Base-by-base conservation (phyloP, 805 yeast species). In the Blastobotrys chiropterorum region DNA sequence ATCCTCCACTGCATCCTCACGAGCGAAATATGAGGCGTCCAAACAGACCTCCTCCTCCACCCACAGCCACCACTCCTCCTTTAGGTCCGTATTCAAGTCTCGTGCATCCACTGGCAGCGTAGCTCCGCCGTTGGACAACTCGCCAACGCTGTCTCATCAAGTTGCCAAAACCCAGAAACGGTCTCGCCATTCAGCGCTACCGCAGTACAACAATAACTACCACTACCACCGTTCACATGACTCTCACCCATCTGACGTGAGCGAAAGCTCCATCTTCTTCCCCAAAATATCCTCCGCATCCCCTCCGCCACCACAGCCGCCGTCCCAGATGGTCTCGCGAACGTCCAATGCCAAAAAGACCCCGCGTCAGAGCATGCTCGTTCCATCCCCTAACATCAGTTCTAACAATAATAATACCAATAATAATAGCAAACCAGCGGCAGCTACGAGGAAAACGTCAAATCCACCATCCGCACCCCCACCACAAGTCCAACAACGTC, bases 1-100 rank as follows among this genome's bases (percentile, higher is more conserved):
- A 2, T 51, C 64, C 22, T 61, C 64, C 13, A 65, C 67, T 1
- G 63, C 62, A 5, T 50, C 66, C 16, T 58, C 63, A 14, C 59
- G 65, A 30, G 60, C 62, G 15, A 48, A 48, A 20, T 42, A 22
- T 16, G 51, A 48, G 30, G 34, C 41, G 3, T 19, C 40, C 31
- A 26, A 21, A 13, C 45, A 11, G 45, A n/a, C 38, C 3, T 26
- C 20, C 43, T 30, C 44, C 43, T 7, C 40, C 20, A 38, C 41
- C 44, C 47, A 20, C 17, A n/a, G 16, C 13, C 21, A 42, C 42
- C 26, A 46, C 2, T 16, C 48, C 31, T n/a, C 41, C 20, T 42
- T 51, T 26, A 42, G 47, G 13, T 41, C 48, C 6, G 52, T 46
- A 22, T 50, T 45, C 48, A 26, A 22, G 44, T 38, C 50, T 30